Evolutionary conservation across 1,284 basidiomycete species (phyloP).

Genomic region (Papiliotrema fonsecae): DNA sequence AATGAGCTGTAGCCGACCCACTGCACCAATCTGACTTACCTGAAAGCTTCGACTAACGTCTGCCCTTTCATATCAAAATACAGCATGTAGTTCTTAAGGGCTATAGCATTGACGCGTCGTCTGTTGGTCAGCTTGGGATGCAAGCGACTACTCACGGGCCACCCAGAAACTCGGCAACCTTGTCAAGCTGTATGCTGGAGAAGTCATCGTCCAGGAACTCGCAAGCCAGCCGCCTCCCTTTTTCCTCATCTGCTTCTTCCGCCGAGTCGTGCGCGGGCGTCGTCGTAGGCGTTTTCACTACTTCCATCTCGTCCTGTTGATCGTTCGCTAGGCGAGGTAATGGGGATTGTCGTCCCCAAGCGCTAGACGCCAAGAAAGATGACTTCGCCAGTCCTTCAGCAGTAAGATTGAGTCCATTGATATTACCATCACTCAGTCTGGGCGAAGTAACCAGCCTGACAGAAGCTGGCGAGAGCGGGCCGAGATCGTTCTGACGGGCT

Average conservation of each 20-base stretch:
- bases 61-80: constrained; percentile 81
- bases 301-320: background rate
- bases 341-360: constrained; percentile 24
- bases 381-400: background rate
- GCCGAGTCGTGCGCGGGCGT: background rate
- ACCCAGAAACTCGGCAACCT: constrained; percentile 94
- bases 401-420: background rate
- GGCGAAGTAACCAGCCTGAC: constrained; percentile 8
- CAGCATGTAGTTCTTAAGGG: constrained; percentile 75
- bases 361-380: constrained; percentile 34
- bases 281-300: background rate
- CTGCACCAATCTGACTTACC: constrained; percentile 52
- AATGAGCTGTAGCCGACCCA: background rate
- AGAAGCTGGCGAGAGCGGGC: constrained; percentile 5
- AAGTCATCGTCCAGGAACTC: constrained; percentile 86
- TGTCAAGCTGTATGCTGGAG: constrained; percentile 74
- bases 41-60: constrained; percentile 83
- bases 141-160: constrained; percentile 61
- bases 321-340: background rate
- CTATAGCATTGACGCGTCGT: constrained; percentile 66
- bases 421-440: background rate
- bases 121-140: constrained; percentile 47
- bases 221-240: constrained; percentile 67
- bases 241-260: constrained; percentile 51
- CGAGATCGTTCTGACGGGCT: background rate